Evolutionary conservation across 306 rosid genomes (phyloP), one percentile per base, ranked within the genome.

Genomic region (Quercus ilex): DNA sequence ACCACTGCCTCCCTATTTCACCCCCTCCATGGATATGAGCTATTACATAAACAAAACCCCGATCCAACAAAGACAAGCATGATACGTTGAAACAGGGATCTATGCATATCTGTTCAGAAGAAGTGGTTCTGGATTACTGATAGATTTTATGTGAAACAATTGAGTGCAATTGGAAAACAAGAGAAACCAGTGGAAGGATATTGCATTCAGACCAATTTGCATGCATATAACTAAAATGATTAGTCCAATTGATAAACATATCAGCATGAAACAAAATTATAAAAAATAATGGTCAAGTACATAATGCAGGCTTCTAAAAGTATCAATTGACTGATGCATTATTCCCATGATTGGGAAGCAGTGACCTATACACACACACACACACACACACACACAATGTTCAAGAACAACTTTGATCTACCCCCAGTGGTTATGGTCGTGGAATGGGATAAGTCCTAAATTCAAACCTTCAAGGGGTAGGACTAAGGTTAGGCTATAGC

Each of bases 1-100:
- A 94, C 97, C 99, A 94, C 88, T 86, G 91, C 86, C 99, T 92
- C 81, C 99, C 99, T 95, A 92, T 91, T 83, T 94, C 99, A 81
- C 97, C 97, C 78, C 99, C 97, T 31, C 99, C 99, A 64, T 93
- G 97, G 73, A 94, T 78, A 79, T 94, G 97, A 84, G 97, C 97
- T 76, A 94, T 92, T 75, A 87, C 97, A 91, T 76, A 94, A 81
- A 92, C 82, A 74, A 92, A 92, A 75, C 97, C 98, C 43, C 92
- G 90, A 78, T 94, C 95, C 83, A 94, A 84, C 89, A 94, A 83
- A 75, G 98, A 92, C 71, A 94, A 84, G 86, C 97, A 92, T 67
- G 97, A 69, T 69, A 89, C 85, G 83, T 83, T 84, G 90, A 94
- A 25, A 25, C 26, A 25, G 26, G 26, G 26, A 25, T 25, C 1